A percentile compares a stretch with the other conserved stretches of the same genome.
phyloP scores from a whole-genome alignment of 495 filamentous ascomycete genomes.

The Neurospora sp. region DNA sequence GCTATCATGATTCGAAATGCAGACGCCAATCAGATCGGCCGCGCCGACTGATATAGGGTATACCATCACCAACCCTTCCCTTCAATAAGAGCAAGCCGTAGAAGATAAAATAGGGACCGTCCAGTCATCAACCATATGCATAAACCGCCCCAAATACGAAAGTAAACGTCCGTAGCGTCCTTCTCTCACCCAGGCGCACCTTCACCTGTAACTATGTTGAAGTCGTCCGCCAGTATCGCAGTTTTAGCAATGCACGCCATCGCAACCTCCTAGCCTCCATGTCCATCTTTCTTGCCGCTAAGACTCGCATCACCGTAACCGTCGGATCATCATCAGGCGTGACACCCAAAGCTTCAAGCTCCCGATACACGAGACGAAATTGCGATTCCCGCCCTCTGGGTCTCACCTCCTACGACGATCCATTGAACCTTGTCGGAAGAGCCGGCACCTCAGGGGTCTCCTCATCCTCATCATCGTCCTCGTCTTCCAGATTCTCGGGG shows the following conservation, averaged over 20 bases:
- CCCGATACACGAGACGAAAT: neutral
- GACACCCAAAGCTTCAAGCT: neutral
- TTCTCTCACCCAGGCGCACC: neutral
- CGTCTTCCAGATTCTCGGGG: slow-evolving; percentile 40
- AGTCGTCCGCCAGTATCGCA: neutral
- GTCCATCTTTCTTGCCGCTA: neutral
- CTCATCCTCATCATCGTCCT: slow-evolving; percentile 16
- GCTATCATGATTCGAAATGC: neutral
- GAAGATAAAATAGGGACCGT: neutral
- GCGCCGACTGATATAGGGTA: neutral
- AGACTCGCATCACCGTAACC: neutral
- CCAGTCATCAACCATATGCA: neutral
- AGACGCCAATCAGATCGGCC: neutral
- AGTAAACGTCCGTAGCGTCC: neutral
- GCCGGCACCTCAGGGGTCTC: slow-evolving; percentile 15
- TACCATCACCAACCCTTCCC: neutral
- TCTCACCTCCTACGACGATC: slow-evolving; percentile 8
- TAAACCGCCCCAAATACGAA: neutral
- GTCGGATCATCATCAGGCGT: neutral
- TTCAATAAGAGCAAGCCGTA: neutral
- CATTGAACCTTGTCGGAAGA: slow-evolving; percentile 22
- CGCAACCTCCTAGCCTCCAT: neutral
- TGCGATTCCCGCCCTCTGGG: neutral
- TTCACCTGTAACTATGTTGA: neutral
- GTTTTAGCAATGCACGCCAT: neutral